Evolutionary conservation across 2,329 filamentous ascomycete genomes (phyloP), one percentile per base, ranked within the genome.

Genomic region (Eurotiales sp.): DNA sequence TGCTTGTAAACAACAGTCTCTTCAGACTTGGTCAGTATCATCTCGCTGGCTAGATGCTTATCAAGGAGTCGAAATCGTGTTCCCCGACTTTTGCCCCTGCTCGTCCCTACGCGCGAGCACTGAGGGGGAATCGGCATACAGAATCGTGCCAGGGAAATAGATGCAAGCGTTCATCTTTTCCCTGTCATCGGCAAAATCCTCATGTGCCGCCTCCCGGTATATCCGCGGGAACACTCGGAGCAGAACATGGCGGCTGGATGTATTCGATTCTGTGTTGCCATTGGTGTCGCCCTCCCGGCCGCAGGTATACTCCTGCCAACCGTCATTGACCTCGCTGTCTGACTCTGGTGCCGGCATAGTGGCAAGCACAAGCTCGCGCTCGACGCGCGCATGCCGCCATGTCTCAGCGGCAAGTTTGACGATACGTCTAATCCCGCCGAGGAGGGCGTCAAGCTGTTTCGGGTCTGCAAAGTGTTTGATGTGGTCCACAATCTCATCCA

Each of bases 361-460:
- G 3, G 79, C 79, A 10, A 72, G 67, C 44, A 82, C 77, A 56
- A 79, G 72, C 58, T 81, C 78, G 15, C 78, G 72, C 60, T 82
- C 79, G 27, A 82, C 73, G 8, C 79, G 74, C 4, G 78, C 79
- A 59, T 79, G 77, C 17, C 79, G 70, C 79, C 79, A 82, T 7
- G 78, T 81, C 61, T 82, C 77, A 1, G 79, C 78, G 2, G 79
- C 79, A 17, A 79, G 69, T 59, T 82, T 82, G 44, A 82, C 78
- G 40, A 82, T 79, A 51, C 75, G 72, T 34, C 78, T 73, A 5
- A 82, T 75, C 3, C 73, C 74, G 12, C 71, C 71, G 41, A 75
- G 68, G 42, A 82, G 71, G n/a, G 70, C 65, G 53, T 80, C 77
- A 46, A 78, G 70, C 47, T 76, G 72, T 41, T 69, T 72, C 3